A percentile compares a stretch with the other conserved stretches of the same genome.
Conservation (phyloP, 2,329 filamentous ascomycete species). For the Paecilomyces sp. region DNA sequence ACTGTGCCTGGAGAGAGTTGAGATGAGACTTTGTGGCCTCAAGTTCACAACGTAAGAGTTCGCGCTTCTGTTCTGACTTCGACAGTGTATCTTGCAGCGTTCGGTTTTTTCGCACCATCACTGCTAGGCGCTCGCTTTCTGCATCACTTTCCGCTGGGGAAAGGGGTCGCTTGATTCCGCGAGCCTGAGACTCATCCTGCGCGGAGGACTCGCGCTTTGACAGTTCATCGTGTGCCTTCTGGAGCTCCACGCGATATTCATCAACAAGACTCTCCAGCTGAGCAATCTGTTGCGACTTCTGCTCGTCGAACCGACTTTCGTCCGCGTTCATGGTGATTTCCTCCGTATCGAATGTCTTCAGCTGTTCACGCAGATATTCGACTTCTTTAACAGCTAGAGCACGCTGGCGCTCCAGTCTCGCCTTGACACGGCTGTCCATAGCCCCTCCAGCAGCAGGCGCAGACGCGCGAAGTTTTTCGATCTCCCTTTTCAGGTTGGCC, state of each 20-base stretch:
- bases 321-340: slow-evolving; percentile 73
- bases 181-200: slow-evolving; percentile 34
- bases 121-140: slow-evolving; percentile 66
- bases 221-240: slow-evolving; percentile 68
- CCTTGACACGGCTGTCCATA: slow-evolving; percentile 59
- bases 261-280: slow-evolving; percentile 83
- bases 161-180: slow-evolving; percentile 58
- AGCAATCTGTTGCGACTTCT: slow-evolving; percentile 65
- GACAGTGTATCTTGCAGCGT: slow-evolving; percentile 73
- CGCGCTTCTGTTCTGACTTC: slow-evolving; percentile 60
- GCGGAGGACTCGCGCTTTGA: slow-evolving; percentile 51
- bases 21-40: slow-evolving; percentile 68
- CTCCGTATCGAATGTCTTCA: slow-evolving; percentile 81
- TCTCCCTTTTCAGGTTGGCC: slow-evolving; percentile 54
- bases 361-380: slow-evolving; percentile 85
- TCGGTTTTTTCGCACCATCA: slow-evolving; percentile 80
- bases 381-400: slow-evolving; percentile 83
- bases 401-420: slow-evolving; percentile 78
- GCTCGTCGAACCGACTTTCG: slow-evolving; percentile 64
- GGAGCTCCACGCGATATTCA: slow-evolving; percentile 74
- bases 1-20: slow-evolving; percentile 56
- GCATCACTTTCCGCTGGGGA: slow-evolving; percentile 48
- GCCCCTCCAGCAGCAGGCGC: slow-evolving; percentile 31
- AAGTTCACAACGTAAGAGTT: slow-evolving; percentile 68
- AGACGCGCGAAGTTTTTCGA: slow-evolving; percentile 60